Evolutionary conservation across 306 rosid genomes (phyloP).

Genomic region (Hippophae tibetana): DNA sequence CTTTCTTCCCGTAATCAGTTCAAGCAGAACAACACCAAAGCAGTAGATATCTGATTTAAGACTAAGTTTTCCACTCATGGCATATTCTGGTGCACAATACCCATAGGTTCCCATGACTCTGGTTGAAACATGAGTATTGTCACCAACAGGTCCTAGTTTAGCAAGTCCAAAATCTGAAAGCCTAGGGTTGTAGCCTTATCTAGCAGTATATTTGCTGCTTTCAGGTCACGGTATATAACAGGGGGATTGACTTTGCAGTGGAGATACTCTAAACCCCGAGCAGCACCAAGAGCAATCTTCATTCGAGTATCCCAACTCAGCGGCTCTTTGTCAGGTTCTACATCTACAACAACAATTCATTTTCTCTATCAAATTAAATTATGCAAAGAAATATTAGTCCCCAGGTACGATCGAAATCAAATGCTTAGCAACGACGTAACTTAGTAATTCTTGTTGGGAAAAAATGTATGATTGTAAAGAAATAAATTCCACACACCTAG

Average conservation of each 20-base stretch:
- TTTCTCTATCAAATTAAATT: slow-evolving; percentile 6
- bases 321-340: slow-evolving; percentile 39
- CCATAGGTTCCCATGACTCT: slow-evolving; percentile 98
- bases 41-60: slow-evolving; percentile 94
- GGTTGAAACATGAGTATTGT: slow-evolving; percentile 91
- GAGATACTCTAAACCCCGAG: slow-evolving; percentile 88
- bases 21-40: slow-evolving; percentile 94
- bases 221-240: slow-evolving; percentile 89
- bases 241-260: slow-evolving; percentile 91
- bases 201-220: slow-evolving; percentile 82
- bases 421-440: no score
- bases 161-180: slow-evolving; percentile 97
- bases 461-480: no score
- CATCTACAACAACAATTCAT: slow-evolving; percentile 34
- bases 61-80: slow-evolving; percentile 92
- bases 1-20: slow-evolving; percentile 82
- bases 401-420: not conserved
- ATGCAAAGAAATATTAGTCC: not conserved
- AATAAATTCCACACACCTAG: no score
- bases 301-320: slow-evolving; percentile 74
- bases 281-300: slow-evolving; percentile 83
- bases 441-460: no score
- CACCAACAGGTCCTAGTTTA: slow-evolving; percentile 93
- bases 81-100: slow-evolving; percentile 96
- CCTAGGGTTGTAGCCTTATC: slow-evolving; percentile 68